phyloP scores from a whole-genome alignment of 352 stramenopile genomes.

The Globisporangium iwayamae region DNA sequence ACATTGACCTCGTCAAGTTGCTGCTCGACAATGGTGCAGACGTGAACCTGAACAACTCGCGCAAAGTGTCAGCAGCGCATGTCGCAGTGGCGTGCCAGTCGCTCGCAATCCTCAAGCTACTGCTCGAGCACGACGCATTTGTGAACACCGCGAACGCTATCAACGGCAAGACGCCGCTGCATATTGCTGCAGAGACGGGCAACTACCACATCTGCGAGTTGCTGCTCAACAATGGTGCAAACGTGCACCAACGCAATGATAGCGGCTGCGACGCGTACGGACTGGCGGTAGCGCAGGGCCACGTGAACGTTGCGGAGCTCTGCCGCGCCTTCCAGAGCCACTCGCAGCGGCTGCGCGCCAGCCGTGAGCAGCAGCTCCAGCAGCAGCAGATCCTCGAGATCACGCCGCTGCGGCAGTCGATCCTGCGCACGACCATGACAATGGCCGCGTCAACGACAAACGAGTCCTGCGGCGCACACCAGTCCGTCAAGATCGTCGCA shows the following conservation, averaged over 20 bases:
- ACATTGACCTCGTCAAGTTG: slow-evolving; percentile 38
- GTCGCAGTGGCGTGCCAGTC: slow-evolving; percentile 45
- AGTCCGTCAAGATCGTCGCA: slow-evolving; percentile 17
- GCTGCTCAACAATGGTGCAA: slow-evolving; percentile 25
- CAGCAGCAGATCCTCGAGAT: slow-evolving; percentile 8
- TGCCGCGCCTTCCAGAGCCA: slow-evolving; percentile 16
- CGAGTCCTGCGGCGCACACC: slow-evolving; percentile 10
- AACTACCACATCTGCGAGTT: slow-evolving; percentile 46
- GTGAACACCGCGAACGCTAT: slow-evolving; percentile 47
- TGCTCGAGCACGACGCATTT: slow-evolving; percentile 42
- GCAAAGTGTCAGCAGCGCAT: slow-evolving; percentile 46
- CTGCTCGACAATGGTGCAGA: slow-evolving; percentile 48
- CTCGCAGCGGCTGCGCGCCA: slow-evolving; percentile 4
- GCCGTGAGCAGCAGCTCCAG: slow-evolving; percentile 12
- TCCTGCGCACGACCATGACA: slow-evolving; percentile 10
- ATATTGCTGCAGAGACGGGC: slow-evolving; percentile 52
- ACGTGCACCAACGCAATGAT: slow-evolving; percentile 17
- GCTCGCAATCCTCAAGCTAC: slow-evolving; percentile 31
- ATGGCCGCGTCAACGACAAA: slow-evolving; percentile 18
- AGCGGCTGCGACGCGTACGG: slow-evolving; percentile 14
- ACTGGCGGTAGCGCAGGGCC: slow-evolving; percentile 12
- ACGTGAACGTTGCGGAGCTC: slow-evolving; percentile 19
- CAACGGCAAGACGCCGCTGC: slow-evolving; percentile 53
- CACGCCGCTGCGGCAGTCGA: slow-evolving; percentile 6
- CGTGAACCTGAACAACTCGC: slow-evolving; percentile 40